Evolutionary conservation across 495 filamentous ascomycete species (phyloP).

Genomic region (Schizothecium vesticola): DNA sequence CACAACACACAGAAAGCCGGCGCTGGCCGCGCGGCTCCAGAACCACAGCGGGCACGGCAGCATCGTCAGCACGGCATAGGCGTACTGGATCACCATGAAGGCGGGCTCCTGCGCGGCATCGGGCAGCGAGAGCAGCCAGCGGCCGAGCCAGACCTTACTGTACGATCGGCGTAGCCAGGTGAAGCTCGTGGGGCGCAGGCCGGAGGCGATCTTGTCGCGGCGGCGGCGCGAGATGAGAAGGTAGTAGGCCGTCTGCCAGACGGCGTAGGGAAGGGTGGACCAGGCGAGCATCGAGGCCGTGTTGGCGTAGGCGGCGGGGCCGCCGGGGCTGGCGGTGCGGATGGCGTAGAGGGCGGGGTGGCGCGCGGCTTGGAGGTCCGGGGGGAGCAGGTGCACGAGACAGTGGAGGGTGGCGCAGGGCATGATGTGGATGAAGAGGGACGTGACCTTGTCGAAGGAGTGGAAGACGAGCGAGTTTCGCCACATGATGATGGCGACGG

Average conservation of each 20-base stretch:
- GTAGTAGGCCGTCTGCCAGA: constrained; percentile 92
- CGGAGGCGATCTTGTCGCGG: constrained; percentile 89
- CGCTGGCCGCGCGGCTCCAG: constrained; percentile 77
- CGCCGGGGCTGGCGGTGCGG: constrained; percentile 63
- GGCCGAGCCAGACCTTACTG: constrained; percentile 79
- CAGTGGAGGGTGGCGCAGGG: constrained; percentile 89
- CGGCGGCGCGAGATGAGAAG: constrained; percentile 89
- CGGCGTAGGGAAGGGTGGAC: constrained; percentile 84
- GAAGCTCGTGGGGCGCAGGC: constrained; percentile 81
- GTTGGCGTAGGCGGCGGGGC: constrained; percentile 68
- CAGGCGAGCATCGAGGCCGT: constrained; percentile 83
- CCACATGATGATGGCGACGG: constrained; percentile 98
- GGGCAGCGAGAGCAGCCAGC: constrained; percentile 74
- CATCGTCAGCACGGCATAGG: constrained; percentile 87
- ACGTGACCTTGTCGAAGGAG: constrained; percentile 90
- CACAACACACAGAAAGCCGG: constrained; percentile 66
- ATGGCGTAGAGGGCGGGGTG: constrained; percentile 86
- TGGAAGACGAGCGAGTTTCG: constrained; percentile 97
- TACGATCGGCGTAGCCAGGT: constrained; percentile 95
- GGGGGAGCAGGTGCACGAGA: constrained; percentile 73
- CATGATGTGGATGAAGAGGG: constrained; percentile 99
- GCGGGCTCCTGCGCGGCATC: constrained; percentile 71
- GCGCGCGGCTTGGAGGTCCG: constrained; percentile 56
- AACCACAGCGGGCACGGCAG: constrained; percentile 94
- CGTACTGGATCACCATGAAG: constrained; percentile 95